Evolutionary conservation across 768 basidiomycete genomes (phyloP), one percentile per base, ranked within the genome.

Genomic region (Daedalea quercina): DNA sequence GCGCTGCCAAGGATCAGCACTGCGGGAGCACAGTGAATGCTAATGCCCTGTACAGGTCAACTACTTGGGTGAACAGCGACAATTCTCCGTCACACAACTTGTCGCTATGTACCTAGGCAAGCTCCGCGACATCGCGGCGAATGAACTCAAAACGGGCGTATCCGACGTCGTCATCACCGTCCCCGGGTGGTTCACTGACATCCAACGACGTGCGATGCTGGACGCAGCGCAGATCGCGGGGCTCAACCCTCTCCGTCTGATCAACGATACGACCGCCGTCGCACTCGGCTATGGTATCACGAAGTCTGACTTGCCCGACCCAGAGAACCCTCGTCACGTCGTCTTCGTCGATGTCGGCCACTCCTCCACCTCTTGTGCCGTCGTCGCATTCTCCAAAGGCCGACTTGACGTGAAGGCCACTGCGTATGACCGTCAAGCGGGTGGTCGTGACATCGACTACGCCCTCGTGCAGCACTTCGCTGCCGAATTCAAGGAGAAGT

Each of bases 211-310:
- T 31, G 93, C 94, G 0, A 65, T 95, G 56, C 78, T 93, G 53
- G 92, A 94, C 61, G 93, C 96, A 26, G 93, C 93, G 41, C 64
- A 81, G 54, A 91, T 99, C 63, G 92, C 90, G 51, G 85, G 87
- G 54, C 80, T 98, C 56, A 96, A 93, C 70, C 73, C 82, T 57
- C 89, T 98, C 55, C 90, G 95, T 48, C 79, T 99, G 69, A 92
- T 98, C 76, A 97, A 97, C 75, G 96, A 98, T 69, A 85, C 87
- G 52, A 98, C 95, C 57, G 96, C 95, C 50, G 80, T 87, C 53
- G 96, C 96, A 37, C 87, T 99, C 67, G 93, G 91, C 49, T 99
- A 95, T 73, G 96, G 96, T 60, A 98, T 98, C 78, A 99, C 95
- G 59, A 99, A 99, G 73, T 83, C 88, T 24, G 96, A 99, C 69